These are phyloP conservation scores for Fragaria vesca DNA, from an alignment of 306 rosid genomes.

Conservation along the genomic window DNA sequence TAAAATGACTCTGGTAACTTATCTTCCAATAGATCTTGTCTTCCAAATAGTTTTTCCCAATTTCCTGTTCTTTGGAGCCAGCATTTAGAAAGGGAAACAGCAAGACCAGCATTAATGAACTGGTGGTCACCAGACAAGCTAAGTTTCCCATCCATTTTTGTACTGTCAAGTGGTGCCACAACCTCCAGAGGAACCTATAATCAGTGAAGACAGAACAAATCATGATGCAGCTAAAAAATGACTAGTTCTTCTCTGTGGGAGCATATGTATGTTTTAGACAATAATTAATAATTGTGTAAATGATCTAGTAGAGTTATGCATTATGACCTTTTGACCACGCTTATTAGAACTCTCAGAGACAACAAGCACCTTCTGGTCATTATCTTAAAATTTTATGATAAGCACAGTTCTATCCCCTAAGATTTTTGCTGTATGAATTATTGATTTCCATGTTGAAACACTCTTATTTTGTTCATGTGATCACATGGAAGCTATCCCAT, in stretches of 20 bases:
- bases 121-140: slow-evolving; percentile 75
- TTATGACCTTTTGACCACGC: not conserved
- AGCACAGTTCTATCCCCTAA: not conserved
- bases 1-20: slow-evolving; percentile 55
- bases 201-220: slow-evolving; percentile 26
- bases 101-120: slow-evolving; percentile 68
- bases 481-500: not conserved
- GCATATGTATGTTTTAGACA: not conserved
- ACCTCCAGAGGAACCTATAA: slow-evolving; percentile 58
- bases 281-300: not conserved
- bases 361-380: not conserved
- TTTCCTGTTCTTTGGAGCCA: slow-evolving; percentile 86
- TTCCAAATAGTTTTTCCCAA: slow-evolving; percentile 48
- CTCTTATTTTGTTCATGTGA: not conserved
- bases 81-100: slow-evolving; percentile 69
- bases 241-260: not conserved
- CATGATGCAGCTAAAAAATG: not conserved
- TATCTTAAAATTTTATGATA: not conserved
- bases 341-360: not conserved
- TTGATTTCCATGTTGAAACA: not conserved
- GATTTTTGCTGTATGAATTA: not conserved
- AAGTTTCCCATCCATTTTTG: slow-evolving; percentile 54
- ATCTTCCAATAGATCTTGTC: slow-evolving; percentile 38
- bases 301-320: not conserved
- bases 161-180: slow-evolving; percentile 45